These are phyloP conservation scores for Rubus idaeus DNA, from an alignment of 306 rosid species.

Conservation along the genomic window DNA sequence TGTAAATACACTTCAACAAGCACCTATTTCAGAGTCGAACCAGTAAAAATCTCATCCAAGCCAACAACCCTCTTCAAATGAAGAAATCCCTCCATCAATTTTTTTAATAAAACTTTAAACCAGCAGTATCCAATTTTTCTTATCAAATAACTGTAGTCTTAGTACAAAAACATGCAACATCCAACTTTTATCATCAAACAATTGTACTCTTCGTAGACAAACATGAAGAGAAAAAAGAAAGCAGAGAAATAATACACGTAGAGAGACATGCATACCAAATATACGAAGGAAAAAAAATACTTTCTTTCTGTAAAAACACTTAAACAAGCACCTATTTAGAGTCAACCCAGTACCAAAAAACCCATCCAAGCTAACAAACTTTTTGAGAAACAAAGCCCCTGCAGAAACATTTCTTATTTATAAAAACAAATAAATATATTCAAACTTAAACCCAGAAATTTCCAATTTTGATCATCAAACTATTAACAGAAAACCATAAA, in stretches of 20 bases:
- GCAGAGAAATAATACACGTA: not conserved
- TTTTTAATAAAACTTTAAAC: not conserved
- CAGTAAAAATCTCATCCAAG: not conserved
- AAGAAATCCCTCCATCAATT: not conserved
- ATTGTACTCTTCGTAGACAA: not conserved
- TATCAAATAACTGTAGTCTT: not conserved
- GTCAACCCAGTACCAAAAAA: not conserved
- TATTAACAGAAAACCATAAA: not conserved
- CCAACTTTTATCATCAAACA: no score
- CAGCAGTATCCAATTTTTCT: not conserved
- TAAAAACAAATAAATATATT: not conserved
- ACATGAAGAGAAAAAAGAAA: not conserved
- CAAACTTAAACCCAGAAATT: not conserved
- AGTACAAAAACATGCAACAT: not conserved
- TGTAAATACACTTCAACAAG: not conserved
- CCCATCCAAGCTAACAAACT: not conserved
- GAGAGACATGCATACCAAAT: not conserved
- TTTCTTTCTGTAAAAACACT: not conserved
- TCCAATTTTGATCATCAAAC: not conserved
- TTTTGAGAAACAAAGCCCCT: not conserved
- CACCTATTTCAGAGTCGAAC: not conserved
- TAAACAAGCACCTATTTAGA: not conserved
- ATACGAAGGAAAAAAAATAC: not conserved
- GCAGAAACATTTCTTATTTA: not conserved
- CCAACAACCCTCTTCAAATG: not conserved